A percentile compares a stretch with the other conserved stretches of the same genome.
phyloP scores from a whole-genome alignment of 2,329 filamentous ascomycete genomes.

The Colletotrichum caudatum region DNA sequence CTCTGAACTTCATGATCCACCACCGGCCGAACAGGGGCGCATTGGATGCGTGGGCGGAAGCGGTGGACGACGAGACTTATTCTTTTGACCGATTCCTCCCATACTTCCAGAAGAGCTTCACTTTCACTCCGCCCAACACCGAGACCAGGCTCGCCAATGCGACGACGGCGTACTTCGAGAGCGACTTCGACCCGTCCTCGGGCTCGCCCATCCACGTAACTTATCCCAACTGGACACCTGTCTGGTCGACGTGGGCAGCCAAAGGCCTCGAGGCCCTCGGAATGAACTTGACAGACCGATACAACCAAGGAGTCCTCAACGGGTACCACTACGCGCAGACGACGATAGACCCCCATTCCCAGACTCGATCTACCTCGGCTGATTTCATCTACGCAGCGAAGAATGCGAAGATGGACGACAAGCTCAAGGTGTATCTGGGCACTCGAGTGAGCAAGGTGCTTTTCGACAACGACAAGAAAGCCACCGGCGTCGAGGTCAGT shows the following conservation, averaged over 20 bases:
- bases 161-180: conserved; percentile 44
- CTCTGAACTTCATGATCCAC: conserved; percentile 47
- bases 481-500: conserved; percentile 54
- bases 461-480: conserved; percentile 55
- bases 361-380: conserved; percentile 51
- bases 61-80: conserved; percentile 48
- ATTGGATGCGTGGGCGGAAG: conserved; percentile 49
- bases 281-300: conserved; percentile 50
- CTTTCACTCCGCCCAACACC: conserved; percentile 49
- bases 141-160: conserved; percentile 41
- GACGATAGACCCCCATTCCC: conserved; percentile 47
- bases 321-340: conserved; percentile 48
- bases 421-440: conserved; percentile 54
- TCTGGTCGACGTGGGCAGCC: conserved; percentile 43
- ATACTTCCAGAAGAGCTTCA: conserved; percentile 48
- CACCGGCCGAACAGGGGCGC: conserved; percentile 44
- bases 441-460: conserved; percentile 60
- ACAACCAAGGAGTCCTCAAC: conserved; percentile 54
- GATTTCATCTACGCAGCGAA: conserved; percentile 51
- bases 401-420: conserved; percentile 44
- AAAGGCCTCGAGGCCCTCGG: conserved; percentile 56
- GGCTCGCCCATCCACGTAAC: conserved; percentile 46
- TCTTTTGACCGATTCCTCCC: conserved; percentile 48
- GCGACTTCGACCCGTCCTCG: conserved; percentile 11
- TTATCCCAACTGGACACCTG: conserved; percentile 43